Evolutionary conservation across 2,329 filamentous ascomycete species (phyloP), one percentile per base, ranked within the genome.

Genomic region (Fusarium newnesense): DNA sequence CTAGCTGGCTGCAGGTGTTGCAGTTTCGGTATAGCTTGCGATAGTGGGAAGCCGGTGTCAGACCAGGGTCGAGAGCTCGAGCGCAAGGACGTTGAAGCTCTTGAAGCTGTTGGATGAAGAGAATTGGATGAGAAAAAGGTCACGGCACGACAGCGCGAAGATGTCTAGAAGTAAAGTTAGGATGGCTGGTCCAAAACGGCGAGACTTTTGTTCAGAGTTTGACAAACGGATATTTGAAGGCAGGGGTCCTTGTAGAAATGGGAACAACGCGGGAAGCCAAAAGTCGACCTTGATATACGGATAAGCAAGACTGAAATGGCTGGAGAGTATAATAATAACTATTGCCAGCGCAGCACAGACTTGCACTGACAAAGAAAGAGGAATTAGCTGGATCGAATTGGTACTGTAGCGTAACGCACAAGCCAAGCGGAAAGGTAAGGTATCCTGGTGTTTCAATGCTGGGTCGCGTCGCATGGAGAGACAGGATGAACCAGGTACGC

Each of bases 361-460:
- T 76, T 50, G 54, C 44, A 73, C 64, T 66, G 66, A 70, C 68
- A 59, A 70, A 72, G 64, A 64, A 60, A 26, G 44, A 56, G 21
- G 40, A 46, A 59, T 66, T 58, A 44, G 49, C 61, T 36, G 50
- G 32, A 49, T 58, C 54, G 47, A 60, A 70, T 56, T 63, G 72
- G 50, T 67, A 64, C 40, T 65, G 67, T 47, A 67, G 44, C 47
- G 74, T 63, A 67, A 67, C 42, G 69, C 76, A 63, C 62, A 71
- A 62, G 64, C 58, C 67, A 69, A 49, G 40, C 34, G 24, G 34
- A 64, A 53, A 59, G 76, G 75, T 71, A 53, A 59, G 76, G 75
- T 71, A 61, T 78, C 76, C 76, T 72, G 69, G 73, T 75, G 76
- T 77, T 77, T 77, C 70, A 73, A 63, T 69, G 67, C 67, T 61